Evolutionary conservation across 1,139 yeast genomes (phyloP), one percentile per base, ranked within the genome.

Genomic region (Hanseniaspora gamundiae): DNA sequence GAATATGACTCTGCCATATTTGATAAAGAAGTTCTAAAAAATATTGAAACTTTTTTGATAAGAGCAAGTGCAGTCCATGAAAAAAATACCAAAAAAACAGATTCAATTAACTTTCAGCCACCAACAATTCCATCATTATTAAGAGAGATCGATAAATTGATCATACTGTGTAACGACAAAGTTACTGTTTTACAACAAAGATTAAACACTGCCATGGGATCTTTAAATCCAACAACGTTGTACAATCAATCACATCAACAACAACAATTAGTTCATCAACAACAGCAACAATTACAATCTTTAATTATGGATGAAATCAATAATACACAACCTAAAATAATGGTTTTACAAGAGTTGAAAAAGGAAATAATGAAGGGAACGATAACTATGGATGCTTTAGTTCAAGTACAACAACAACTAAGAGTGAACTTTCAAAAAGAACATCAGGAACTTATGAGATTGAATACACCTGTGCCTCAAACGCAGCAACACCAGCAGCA

Each of bases 31-130:
- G 83, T 84, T 41, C 68, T 88, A 52, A 77, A 74, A 38, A 76
- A 73, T 55, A 83, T 93, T 45, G 95, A 85, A 52, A 69, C 67
- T 44, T 88, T 88, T 58, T 66, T 93, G 55, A 67, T 71, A 28
- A 71, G 71, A 52, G 83, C 80, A 11, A 70, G 76, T 27, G 68
- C 70, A 24, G 47, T 60, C 42, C 65, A 61, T 45, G 63, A 60
- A 44, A 59, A 48, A 58, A 56, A 44, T 42, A 26, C 42, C 41
- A 21, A 38, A 40, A 36, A 41, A 36, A 13, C 35, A 36, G 31
- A 35, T 13, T 17, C 36, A 17, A 33, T 33, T 19, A 33, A 33
- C 46, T 55, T 17, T 58, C 61, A n/a, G 51, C 36, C 52, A 6
- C 62, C 60, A 22, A 58, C 61, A 2, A 51, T 57, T 11, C 59